A percentile compares a stretch with the other conserved stretches of the same genome.
Conservation (phyloP, 768 basidiomycete genomes). For the Wakefieldia striispora region DNA sequence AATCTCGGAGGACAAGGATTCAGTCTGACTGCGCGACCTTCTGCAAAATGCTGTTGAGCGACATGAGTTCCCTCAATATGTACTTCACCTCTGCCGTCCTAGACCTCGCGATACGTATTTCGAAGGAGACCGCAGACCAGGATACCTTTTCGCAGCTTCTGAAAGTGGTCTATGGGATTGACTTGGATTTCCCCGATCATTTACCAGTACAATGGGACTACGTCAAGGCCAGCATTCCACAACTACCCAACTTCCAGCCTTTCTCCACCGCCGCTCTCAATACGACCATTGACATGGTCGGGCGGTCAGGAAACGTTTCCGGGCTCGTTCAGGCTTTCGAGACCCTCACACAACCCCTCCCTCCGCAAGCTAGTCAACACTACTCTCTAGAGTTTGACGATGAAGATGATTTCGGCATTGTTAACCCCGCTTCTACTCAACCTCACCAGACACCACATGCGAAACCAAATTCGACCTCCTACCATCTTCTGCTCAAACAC, state of each 20-base stretch:
- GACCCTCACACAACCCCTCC: constrained; percentile 70
- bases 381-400: constrained; percentile 61
- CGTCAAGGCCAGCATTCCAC: constrained; percentile 11
- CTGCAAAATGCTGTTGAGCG: constrained; percentile 50
- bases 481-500: constrained; percentile 58
- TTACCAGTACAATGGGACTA: constrained; percentile 37
- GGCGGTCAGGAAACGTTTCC: constrained; percentile 55
- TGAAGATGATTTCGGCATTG: constrained; percentile 52
- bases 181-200: constrained; percentile 71
- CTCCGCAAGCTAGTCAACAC: constrained; percentile 43
- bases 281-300: constrained; percentile 69
- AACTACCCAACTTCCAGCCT: constrained; percentile 34
- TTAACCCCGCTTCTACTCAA: constrained; percentile 36
- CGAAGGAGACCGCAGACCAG: constrained; percentile 59
- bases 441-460: constrained; percentile 43
- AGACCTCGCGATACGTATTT: constrained; percentile 65
- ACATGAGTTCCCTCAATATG: constrained; percentile 52
- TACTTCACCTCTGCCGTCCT: constrained; percentile 58
- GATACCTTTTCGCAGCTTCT: constrained; percentile 58
- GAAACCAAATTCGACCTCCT: constrained; percentile 65
- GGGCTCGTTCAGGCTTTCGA: constrained; percentile 76
- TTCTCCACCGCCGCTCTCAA: constrained; percentile 70
- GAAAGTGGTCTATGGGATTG: constrained; percentile 72
- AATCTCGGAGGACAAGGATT: constrained; percentile 33
- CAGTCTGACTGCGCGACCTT: constrained; percentile 44